phyloP scores from a whole-genome alignment of 495 filamentous ascomycete species.

The Tuber brumale region DNA sequence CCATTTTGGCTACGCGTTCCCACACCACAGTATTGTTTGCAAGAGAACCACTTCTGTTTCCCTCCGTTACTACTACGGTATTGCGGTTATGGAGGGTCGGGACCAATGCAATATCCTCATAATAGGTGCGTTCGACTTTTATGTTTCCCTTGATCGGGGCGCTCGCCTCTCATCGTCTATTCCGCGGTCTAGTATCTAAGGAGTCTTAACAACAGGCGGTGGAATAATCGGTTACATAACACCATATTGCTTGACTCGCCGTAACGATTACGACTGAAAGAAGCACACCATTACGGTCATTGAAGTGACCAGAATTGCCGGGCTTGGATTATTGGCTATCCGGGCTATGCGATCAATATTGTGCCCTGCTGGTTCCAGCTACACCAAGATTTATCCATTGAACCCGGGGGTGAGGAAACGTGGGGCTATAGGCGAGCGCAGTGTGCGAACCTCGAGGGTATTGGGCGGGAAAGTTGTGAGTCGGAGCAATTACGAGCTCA shows the following conservation, averaged over 20 bases:
- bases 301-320: slow-evolving; percentile 76
- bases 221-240: slow-evolving; percentile 94
- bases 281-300: slow-evolving; percentile 66
- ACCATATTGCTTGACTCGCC: slow-evolving; percentile 85
- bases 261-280: slow-evolving; percentile 69
- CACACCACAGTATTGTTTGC: background rate
- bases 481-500: slow-evolving; percentile 31
- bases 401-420: slow-evolving; percentile 77
- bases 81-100: slow-evolving; percentile 31
- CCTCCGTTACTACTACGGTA: background rate
- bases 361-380: slow-evolving; percentile 81
- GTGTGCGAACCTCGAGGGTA: slow-evolving; percentile 64
- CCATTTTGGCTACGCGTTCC: background rate
- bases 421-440: slow-evolving; percentile 83
- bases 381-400: slow-evolving; percentile 72
- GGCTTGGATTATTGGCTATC: slow-evolving; percentile 77
- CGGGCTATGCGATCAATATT: slow-evolving; percentile 89
- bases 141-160: too few relatives aligned
- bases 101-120: slow-evolving; percentile 37
- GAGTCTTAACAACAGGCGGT: slow-evolving; percentile 56
- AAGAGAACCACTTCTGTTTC: background rate
- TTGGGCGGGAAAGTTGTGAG: slow-evolving; percentile 44
- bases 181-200: slow-evolving; percentile 6
- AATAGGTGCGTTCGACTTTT: too few relatives aligned
- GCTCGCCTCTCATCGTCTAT: too few relatives aligned